Conservation (phyloP, 495 filamentous ascomycete species). For the Filosporella fistucella region DNA sequence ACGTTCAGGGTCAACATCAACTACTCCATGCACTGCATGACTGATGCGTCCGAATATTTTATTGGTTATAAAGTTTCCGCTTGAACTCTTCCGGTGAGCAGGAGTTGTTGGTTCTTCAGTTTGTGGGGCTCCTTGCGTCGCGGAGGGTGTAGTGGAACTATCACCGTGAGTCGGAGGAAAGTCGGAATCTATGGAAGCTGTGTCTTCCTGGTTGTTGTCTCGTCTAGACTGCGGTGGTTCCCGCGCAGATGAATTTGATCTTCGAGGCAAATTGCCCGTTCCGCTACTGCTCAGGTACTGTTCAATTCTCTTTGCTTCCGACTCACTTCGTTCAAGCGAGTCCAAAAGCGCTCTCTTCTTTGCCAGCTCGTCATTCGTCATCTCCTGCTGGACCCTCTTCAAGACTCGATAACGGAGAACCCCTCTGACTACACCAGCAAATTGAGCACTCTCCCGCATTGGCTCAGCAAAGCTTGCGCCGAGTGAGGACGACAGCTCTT, state of each 20-base stretch:
- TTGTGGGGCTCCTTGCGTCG: conserved; percentile 52
- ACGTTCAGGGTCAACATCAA: conserved; percentile 90
- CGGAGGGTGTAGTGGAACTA: conserved; percentile 50
- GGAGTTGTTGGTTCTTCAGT: conserved; percentile 28
- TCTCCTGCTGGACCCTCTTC: conserved; percentile 94
- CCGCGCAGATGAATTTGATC: conserved; percentile 59
- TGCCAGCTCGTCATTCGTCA: conserved; percentile 85
- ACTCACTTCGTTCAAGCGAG: conserved; percentile 81
- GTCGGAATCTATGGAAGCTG: conserved; percentile 85
- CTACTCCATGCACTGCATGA: conserved; percentile 92
- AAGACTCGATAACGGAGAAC: conserved; percentile 84
- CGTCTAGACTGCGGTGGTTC: conserved; percentile 32
- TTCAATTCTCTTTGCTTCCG: conserved; percentile 87
- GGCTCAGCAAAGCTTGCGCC: conserved; percentile 92
- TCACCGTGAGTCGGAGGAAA: conserved; percentile 89
- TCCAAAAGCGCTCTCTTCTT: conserved; percentile 79
- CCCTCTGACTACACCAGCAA: conserved; percentile 86
- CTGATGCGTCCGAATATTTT: conserved; percentile 94
- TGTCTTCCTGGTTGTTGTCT: conserved; percentile 49
- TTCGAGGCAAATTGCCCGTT: conserved; percentile 45
- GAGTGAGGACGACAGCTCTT: conserved; percentile 77
- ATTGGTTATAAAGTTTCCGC: conserved; percentile 79
- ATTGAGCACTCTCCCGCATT: conserved; percentile 95
- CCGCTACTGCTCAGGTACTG: conserved; percentile 76
- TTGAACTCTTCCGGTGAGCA: conserved; percentile 64